Base-by-base conservation (phyloP, 2,329 filamentous ascomycete species). In the Pseudonectria buxi region DNA sequence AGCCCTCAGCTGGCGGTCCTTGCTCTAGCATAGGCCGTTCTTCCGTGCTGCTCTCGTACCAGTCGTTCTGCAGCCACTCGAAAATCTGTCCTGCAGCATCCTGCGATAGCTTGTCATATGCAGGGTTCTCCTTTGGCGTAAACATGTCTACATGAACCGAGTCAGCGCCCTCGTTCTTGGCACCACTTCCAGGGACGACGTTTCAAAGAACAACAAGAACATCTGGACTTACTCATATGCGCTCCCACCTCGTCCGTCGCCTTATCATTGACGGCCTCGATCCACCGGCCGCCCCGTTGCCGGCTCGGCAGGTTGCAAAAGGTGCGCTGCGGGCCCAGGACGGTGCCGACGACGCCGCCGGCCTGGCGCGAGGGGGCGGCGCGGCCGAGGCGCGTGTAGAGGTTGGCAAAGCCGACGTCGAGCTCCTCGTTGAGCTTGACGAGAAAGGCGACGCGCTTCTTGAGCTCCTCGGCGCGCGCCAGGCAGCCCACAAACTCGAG, bases 401-500 rank as follows among this genome's bases (percentile, higher is more conserved):
- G 70, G 55, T 95, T 92, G 11, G 79, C 80, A 55, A 89, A 94
- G 3, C 85, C 84, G 11, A 95, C 72, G 10, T 70, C 71, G 11
- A 86, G 72, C 39, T 84, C 77, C 30, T 68, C 59, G 24, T 78
- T 71, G 14, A 89, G 65, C 39, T 71, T 68, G n/a, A 76, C 69
- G 57, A 95, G 69, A 41, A 68, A 72, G n/a, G 69, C 65, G 9
- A 95, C 71, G 24, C 92, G 78, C 53, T 78, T 75, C 48, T 81
- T 79, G 45, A 96, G 68, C 54, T 95, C 88, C 50, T 89, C 83
- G 4, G 78, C 79, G n/a, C 86, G 79, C 31, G 85, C 83, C 7
- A 98, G 73, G 53, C 87, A 94, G 3, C 88, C 87, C 2, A 96
- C 86, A 53, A 96, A 98, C 59, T 92, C 86, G 16, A 98, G 76